Evolutionary conservation across 768 basidiomycete species (phyloP).

Genomic region (Boletus insuetus): DNA sequence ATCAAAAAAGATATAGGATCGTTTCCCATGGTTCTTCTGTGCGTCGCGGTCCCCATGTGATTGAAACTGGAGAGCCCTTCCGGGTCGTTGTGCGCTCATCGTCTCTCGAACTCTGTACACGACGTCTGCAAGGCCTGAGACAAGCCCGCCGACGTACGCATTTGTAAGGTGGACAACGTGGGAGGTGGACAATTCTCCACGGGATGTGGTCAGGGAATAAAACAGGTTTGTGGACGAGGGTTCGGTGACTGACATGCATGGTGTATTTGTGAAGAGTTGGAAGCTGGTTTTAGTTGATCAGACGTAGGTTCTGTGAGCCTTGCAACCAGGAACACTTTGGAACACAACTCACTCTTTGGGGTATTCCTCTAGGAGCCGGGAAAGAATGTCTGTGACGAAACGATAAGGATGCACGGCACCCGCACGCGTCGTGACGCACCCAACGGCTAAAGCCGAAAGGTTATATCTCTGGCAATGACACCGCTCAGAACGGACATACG

Average conservation of each 20-base stretch:
- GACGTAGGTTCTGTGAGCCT: neutral
- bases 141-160: constrained; percentile 45
- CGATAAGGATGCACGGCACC: constrained; percentile 72
- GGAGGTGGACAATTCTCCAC: constrained; percentile 38
- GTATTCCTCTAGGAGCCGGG: constrained; percentile 50
- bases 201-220: constrained; percentile 43
- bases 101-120: constrained; percentile 42
- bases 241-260: constrained; percentile 36
- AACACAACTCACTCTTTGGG: constrained; percentile 33
- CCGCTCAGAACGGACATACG: neutral
- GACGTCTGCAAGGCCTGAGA: constrained; percentile 39
- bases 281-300: constrained; percentile 23
- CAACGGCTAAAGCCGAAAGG: constrained; percentile 44
- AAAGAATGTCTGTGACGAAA: constrained; percentile 57
- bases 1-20: constrained; percentile 61
- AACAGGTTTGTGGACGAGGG: constrained; percentile 19
- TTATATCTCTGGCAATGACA: constrained; percentile 43
- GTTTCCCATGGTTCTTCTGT: constrained; percentile 35
- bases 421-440: constrained; percentile 51
- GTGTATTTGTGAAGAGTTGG: constrained; percentile 43
- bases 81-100: constrained; percentile 66
- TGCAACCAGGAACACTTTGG: constrained; percentile 5
- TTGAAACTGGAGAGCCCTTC: constrained; percentile 31
- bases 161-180: constrained; percentile 57
- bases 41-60: neutral